Evolutionary conservation across 2,329 filamentous ascomycete genomes (phyloP).

Genomic region (Hypoxylon sp.): DNA sequence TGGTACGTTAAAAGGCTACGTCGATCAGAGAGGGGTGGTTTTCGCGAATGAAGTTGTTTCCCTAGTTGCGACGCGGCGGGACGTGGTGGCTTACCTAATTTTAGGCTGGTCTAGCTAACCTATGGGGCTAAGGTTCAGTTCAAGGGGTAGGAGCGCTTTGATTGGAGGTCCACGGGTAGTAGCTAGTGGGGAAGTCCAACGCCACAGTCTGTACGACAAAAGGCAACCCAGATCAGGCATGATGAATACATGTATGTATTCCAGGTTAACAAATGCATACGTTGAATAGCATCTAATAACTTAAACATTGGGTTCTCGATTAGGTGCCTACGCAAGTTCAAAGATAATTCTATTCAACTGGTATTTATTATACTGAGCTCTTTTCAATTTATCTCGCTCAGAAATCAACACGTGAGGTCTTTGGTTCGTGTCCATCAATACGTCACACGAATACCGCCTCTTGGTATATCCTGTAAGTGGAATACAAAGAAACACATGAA

Average conservation of each 20-base stretch:
- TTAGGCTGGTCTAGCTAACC: conserved; percentile 11
- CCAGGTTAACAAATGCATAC: no score
- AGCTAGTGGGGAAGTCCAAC: conserved; percentile 4
- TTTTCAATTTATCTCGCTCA: not conserved
- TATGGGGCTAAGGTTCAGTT: not conserved
- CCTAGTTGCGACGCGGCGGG: conserved; percentile 19
- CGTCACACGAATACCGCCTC: not conserved
- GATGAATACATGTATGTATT: no score
- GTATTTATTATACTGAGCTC: not conserved
- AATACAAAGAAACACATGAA: not conserved
- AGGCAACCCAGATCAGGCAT: no score
- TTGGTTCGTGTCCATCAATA: not conserved
- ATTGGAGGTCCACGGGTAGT: no score
- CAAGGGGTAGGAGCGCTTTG: no score
- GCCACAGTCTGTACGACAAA: conserved; percentile 18
- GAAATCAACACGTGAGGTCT: not conserved
- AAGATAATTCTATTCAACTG: not conserved
- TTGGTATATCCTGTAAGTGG: conserved; percentile 11
- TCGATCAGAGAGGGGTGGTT: conserved; percentile 31
- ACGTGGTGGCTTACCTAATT: conserved; percentile 25
- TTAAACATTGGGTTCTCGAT: not conserved
- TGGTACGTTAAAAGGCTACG: not conserved
- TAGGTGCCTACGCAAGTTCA: not conserved
- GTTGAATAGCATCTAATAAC: not conserved
- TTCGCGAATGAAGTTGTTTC: conserved; percentile 29